Conservation (phyloP, 2,329 filamentous ascomycete species). For the Talaromyces sp. region DNA sequence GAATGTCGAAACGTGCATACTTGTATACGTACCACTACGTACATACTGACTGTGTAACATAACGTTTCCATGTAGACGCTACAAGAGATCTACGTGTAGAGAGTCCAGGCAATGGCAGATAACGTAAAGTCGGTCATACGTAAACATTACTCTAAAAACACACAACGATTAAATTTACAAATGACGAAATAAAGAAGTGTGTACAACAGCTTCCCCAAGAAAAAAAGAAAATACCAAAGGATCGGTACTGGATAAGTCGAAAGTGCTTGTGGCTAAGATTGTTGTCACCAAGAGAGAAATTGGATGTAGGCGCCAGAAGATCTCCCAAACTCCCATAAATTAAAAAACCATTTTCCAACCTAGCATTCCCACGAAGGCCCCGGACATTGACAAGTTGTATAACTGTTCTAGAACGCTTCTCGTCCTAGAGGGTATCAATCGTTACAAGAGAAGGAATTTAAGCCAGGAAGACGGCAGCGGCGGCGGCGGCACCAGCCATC, state of each 20-base stretch:
- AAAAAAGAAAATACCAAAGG: neutral
- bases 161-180: neutral
- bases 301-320: neutral
- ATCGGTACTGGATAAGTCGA: neutral
- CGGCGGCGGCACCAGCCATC: conserved; percentile 27
- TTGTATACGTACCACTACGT: too few relatives aligned
- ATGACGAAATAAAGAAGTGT: neutral
- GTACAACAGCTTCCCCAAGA: neutral
- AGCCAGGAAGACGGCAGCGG: conserved; percentile 28
- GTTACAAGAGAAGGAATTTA: conserved; percentile 25
- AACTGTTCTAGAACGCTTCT: neutral
- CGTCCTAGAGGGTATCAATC: conserved; percentile 22
- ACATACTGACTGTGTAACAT: too few relatives aligned
- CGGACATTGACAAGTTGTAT: neutral
- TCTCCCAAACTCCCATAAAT: neutral
- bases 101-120: too few relatives aligned
- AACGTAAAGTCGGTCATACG: neutral
- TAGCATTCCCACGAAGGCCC: neutral
- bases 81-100: too few relatives aligned
- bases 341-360: neutral
- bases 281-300: neutral
- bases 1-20: neutral
- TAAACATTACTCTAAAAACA: neutral
- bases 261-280: neutral
- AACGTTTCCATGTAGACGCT: too few relatives aligned